A percentile compares a stretch with the other conserved stretches of the same genome.
Evolutionary conservation across 2,329 filamentous ascomycete species (phyloP).

Genomic region (Nigrospora oryzae): DNA sequence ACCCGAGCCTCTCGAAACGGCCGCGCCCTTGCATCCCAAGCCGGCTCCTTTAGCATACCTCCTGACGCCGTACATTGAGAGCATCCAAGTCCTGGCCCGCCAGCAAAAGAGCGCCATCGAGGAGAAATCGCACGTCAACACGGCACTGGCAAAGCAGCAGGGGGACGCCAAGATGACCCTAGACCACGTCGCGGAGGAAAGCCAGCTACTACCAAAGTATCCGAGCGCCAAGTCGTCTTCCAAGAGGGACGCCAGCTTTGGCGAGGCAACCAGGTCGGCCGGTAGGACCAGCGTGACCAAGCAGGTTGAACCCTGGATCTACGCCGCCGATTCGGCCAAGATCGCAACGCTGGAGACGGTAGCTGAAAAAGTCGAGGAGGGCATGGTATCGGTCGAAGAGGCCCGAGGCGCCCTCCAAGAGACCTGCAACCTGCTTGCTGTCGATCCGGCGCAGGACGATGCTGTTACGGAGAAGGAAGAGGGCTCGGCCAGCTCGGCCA

Average conservation of each 20-base stretch:
- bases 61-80: constrained; percentile 47
- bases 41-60: constrained; percentile 29
- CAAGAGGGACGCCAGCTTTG: constrained; percentile 29
- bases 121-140: constrained; percentile 49
- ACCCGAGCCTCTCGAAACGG: constrained; percentile 2
- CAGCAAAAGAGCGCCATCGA: constrained; percentile 49
- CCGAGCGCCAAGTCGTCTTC: constrained; percentile 27
- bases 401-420: constrained; percentile 41
- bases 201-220: constrained; percentile 48
- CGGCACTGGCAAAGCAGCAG: constrained; percentile 38
- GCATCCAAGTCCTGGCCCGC: constrained; percentile 41
- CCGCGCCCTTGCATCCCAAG: constrained; percentile 1
- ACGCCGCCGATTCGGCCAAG: constrained; percentile 51
- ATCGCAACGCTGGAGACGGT: constrained; percentile 49
- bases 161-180: constrained; percentile 42
- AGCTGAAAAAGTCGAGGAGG: constrained; percentile 50
- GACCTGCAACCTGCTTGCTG: constrained; percentile 35
- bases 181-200: constrained; percentile 50
- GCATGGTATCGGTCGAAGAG: constrained; percentile 45
- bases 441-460: constrained; percentile 8
- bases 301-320: constrained; percentile 48
- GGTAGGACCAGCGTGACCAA: constrained; percentile 26
- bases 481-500: constrained; percentile 1
- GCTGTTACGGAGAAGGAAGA: constrained; percentile 28
- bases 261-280: constrained; percentile 29